Evolutionary conservation across 139 green algal species (phyloP).

Genomic region (Yamagishiella unicocca): DNA sequence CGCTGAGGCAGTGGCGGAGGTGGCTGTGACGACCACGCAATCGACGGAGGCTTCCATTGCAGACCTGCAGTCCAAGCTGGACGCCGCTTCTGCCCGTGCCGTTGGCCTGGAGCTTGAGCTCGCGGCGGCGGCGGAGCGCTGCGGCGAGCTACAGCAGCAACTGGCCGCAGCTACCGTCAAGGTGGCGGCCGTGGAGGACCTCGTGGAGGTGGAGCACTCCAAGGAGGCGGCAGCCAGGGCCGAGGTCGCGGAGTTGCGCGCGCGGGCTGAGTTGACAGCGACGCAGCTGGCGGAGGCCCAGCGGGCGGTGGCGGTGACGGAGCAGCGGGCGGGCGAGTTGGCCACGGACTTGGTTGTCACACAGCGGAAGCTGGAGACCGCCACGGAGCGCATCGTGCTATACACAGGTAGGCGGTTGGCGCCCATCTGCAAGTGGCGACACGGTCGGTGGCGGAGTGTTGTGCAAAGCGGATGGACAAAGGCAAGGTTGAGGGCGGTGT

Average conservation of each 20-base stretch:
- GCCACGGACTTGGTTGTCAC: constrained; percentile 51
- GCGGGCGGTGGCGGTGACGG: background rate
- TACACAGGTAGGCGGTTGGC: constrained; percentile 47
- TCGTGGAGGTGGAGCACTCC: background rate
- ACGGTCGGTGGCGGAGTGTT: too few species aligned
- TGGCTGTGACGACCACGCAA: background rate
- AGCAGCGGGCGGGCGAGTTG: constrained; percentile 47
- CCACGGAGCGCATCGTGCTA: constrained; percentile 58
- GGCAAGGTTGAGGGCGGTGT: too few species aligned
- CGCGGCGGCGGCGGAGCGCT: background rate
- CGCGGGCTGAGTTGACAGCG: background rate
- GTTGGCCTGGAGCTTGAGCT: background rate
- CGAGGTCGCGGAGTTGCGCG: background rate
- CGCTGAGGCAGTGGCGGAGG: background rate
- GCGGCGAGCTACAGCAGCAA: background rate
- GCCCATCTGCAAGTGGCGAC: too few species aligned
- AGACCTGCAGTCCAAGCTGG: constrained; percentile 38
- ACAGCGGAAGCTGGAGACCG: constrained; percentile 48
- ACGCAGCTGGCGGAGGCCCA: constrained; percentile 24
- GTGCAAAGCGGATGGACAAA: too few species aligned
- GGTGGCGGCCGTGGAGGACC: constrained; percentile 1
- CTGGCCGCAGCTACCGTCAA: background rate
- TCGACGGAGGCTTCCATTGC: background rate
- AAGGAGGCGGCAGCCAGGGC: background rate
- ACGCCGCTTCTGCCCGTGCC: background rate